phyloP scores from a whole-genome alignment of 2,329 filamentous ascomycete species.

The Fusarium brachygibbosum region DNA sequence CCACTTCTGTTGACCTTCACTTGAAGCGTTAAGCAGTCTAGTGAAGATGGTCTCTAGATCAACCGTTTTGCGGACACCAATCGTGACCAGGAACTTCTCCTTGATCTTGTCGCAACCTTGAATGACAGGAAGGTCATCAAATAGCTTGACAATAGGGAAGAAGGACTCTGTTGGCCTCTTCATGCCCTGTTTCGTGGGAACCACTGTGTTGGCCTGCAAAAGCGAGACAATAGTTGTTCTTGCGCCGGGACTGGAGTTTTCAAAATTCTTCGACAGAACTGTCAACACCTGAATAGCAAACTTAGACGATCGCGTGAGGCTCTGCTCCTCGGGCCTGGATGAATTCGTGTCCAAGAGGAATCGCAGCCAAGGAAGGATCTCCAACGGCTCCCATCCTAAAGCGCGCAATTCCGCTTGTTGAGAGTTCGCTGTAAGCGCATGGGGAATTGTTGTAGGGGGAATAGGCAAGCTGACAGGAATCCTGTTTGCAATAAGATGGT shows the following conservation, averaged over 20 bases:
- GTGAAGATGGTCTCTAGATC: conserved; percentile 95
- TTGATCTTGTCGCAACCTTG: conserved; percentile 83
- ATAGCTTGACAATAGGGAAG: conserved; percentile 92
- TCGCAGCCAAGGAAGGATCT: conserved; percentile 86
- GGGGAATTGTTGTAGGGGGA: conserved; percentile 85
- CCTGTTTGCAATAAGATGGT: conserved; percentile 80
- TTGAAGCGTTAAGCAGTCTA: conserved; percentile 76
- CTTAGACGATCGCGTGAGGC: conserved; percentile 77
- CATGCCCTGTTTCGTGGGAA: conserved; percentile 95
- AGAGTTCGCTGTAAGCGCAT: conserved; percentile 82
- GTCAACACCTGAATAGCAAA: conserved; percentile 84
- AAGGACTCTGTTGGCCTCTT: conserved; percentile 87
- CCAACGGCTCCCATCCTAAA: conserved; percentile 87
- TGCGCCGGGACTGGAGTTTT: conserved; percentile 75
- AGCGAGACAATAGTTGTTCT: conserved; percentile 75
- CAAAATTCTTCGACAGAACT: conserved; percentile 91
- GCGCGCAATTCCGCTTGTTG: conserved; percentile 77
- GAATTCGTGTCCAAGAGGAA: conserved; percentile 80
- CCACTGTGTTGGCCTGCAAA: conserved; percentile 77
- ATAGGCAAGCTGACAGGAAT: conserved; percentile 87
- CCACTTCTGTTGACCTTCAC: conserved; percentile 76
- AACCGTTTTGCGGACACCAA: conserved; percentile 95
- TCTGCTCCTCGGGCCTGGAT: conserved; percentile 71
- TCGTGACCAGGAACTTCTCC: conserved; percentile 85
- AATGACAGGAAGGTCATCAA: conserved; percentile 91